Conservation (phyloP, 345 rosid genomes). For the Aegle marmelos region DNA sequence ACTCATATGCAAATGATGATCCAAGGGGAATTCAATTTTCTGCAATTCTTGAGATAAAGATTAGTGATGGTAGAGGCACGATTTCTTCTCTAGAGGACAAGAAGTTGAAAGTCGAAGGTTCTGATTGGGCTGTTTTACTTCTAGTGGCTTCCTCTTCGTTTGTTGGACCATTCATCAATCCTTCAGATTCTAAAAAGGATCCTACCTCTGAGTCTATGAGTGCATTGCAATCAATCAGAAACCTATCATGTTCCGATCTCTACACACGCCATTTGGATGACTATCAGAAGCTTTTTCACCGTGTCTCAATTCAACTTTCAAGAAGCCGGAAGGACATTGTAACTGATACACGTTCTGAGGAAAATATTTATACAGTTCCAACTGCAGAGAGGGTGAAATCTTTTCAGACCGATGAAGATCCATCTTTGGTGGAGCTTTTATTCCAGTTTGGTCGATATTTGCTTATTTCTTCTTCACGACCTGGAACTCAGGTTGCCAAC, state of each 20-base stretch:
- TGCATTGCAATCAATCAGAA: constrained; percentile 41
- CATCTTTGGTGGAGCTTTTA: constrained; percentile 73
- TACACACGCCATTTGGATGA: constrained; percentile 62
- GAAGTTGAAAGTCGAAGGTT: constrained; percentile 66
- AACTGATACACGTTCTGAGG: constrained; percentile 14
- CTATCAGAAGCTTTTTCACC: constrained; percentile 73
- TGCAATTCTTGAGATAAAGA: constrained; percentile 59
- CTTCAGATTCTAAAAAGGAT: constrained; percentile 65
- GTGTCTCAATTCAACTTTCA: constrained; percentile 65
- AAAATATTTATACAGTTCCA: constrained; percentile 29
- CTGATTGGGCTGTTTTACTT: constrained; percentile 72
- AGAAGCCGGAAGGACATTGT: constrained; percentile 34
- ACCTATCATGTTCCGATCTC: constrained; percentile 60
- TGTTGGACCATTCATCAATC: constrained; percentile 73
- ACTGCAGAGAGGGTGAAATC: constrained; percentile 74
- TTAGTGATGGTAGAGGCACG: constrained; percentile 50
- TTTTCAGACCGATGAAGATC: constrained; percentile 77
- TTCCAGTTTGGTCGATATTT: constrained; percentile 87
- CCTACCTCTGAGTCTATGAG: constrained; percentile 45
- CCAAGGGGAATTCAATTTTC: constrained; percentile 69
- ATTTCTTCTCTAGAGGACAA: constrained; percentile 47
- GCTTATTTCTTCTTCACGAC: constrained; percentile 85
- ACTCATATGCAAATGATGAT: constrained; percentile 30
- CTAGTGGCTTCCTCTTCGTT: constrained; percentile 73
- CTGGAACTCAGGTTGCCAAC: constrained; percentile 92